A percentile compares a stretch with the other conserved stretches of the same genome.
These are phyloP conservation scores for Sphagnurus paluster DNA, from an alignment of 1,284 basidiomycete species.

Conservation along the genomic window DNA sequence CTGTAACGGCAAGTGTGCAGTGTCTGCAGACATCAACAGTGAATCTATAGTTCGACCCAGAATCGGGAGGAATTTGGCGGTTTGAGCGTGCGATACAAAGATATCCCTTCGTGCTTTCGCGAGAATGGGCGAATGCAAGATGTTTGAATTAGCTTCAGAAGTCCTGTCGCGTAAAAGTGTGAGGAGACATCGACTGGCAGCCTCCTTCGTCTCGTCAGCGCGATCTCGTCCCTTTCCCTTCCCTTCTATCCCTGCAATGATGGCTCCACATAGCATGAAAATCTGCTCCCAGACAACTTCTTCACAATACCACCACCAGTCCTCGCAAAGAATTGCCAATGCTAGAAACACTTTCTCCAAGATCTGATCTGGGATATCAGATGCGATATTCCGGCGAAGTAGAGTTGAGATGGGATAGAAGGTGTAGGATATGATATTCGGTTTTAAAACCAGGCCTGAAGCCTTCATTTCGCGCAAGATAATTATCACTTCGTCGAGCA, in stretches of 20 bases:
- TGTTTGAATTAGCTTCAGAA: constrained; percentile 35
- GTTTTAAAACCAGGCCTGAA: constrained; percentile 42
- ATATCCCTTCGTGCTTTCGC: constrained; percentile 38
- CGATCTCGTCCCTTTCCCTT: constrained; percentile 62
- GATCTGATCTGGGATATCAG: constrained; percentile 74
- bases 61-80: constrained; percentile 65
- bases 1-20: constrained; percentile 63
- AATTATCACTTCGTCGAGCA: constrained; percentile 54
- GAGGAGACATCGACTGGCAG: constrained; percentile 57
- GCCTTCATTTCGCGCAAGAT: constrained; percentile 46
- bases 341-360: constrained; percentile 74
- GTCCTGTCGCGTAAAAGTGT: constrained; percentile 51
- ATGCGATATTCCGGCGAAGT: constrained; percentile 68
- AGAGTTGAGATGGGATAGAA: constrained; percentile 87
- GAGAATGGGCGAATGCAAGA: constrained; percentile 25
- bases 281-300: constrained; percentile 77
- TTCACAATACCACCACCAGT: constrained; percentile 79
- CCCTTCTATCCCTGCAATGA: constrained; percentile 59
- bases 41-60: constrained; percentile 82
- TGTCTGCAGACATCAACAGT: constrained; percentile 57
- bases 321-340: constrained; percentile 60
- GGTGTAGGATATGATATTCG: constrained; percentile 77
- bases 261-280: constrained; percentile 77
- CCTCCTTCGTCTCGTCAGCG: constrained; percentile 77
- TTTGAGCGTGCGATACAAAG: constrained; percentile 48